phyloP scores from a whole-genome alignment of 495 filamentous ascomycete genomes.

The Apodospora peruviana region DNA sequence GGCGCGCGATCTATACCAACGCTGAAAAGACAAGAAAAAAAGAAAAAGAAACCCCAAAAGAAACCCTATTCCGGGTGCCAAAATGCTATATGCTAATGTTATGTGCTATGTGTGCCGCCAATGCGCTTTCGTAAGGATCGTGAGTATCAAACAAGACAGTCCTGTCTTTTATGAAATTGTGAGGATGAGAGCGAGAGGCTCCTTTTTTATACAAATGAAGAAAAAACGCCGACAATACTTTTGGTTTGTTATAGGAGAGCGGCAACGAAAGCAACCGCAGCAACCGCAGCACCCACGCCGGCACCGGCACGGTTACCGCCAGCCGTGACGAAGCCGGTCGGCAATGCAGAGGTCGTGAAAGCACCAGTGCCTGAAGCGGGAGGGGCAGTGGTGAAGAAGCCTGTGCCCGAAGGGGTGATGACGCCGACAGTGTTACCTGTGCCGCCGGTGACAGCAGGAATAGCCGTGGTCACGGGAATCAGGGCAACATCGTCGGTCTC shows the following conservation, averaged over 20 bases:
- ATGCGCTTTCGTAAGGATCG: background rate
- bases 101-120: too few species aligned
- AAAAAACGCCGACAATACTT: background rate
- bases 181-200: background rate
- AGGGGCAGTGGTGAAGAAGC: slow-evolving; percentile 13
- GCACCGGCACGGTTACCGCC: slow-evolving; percentile 29
- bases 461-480: slow-evolving; percentile 33
- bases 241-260: slow-evolving; percentile 21
- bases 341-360: slow-evolving; percentile 16
- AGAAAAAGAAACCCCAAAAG: too few species aligned
- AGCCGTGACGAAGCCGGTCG: slow-evolving; percentile 24
- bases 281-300: slow-evolving; percentile 33
- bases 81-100: too few species aligned
- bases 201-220: background rate
- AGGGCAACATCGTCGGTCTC: slow-evolving; percentile 42
- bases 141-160: background rate
- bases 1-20: too few species aligned
- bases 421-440: background rate
- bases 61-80: too few species aligned
- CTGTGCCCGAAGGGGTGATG: slow-evolving; percentile 9
- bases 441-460: slow-evolving; percentile 10
- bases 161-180: background rate
- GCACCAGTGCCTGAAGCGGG: slow-evolving; percentile 26
- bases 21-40: too few species aligned
- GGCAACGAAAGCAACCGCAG: slow-evolving; percentile 24